Conservation (phyloP, 179 eudicot genomes). For the Sideroxylon spinosum region DNA sequence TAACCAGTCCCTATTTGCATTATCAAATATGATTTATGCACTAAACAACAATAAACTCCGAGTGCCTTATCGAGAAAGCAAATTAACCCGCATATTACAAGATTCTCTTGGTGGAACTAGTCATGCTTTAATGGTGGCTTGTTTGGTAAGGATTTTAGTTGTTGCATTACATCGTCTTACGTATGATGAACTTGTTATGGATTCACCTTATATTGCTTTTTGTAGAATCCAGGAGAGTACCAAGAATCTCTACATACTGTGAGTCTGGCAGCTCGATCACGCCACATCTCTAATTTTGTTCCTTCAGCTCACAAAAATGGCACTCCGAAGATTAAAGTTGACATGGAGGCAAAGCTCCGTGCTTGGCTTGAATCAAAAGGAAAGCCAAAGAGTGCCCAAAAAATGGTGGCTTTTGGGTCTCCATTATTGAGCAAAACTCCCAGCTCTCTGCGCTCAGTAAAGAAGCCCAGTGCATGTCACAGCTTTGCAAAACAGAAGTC, state of each 20-base stretch:
- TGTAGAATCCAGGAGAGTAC: slow-evolving; percentile 79
- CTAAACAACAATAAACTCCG: slow-evolving; percentile 65
- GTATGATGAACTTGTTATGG: background rate
- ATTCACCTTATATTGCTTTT: slow-evolving; percentile 12
- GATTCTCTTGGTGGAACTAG: slow-evolving; percentile 94
- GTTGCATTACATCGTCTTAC: background rate
- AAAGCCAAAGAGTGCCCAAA: slow-evolving; percentile 53
- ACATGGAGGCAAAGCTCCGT: slow-evolving; percentile 80
- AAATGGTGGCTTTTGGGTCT: slow-evolving; percentile 34
- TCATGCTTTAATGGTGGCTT: slow-evolving; percentile 83
- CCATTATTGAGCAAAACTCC: slow-evolving; percentile 52
- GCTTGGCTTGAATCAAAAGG: slow-evolving; percentile 95
- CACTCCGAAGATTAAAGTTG: slow-evolving; percentile 57
- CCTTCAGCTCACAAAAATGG: slow-evolving; percentile 46
- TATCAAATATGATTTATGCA: slow-evolving; percentile 87
- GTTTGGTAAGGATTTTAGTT: slow-evolving; percentile 50
- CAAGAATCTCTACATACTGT: slow-evolving; percentile 85
- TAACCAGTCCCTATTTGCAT: slow-evolving; percentile 79
- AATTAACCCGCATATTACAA: slow-evolving; percentile 79
- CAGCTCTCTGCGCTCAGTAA: slow-evolving; percentile 35
- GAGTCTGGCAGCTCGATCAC: slow-evolving; percentile 87
- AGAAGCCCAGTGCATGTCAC: slow-evolving; percentile 26
- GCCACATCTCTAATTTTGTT: slow-evolving; percentile 58
- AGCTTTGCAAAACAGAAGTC: slow-evolving; percentile 40
- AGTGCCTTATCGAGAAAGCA: slow-evolving; percentile 90